These are phyloP conservation scores for Lupinus albus DNA, from an alignment of 306 rosid species.

Conservation along the genomic window DNA sequence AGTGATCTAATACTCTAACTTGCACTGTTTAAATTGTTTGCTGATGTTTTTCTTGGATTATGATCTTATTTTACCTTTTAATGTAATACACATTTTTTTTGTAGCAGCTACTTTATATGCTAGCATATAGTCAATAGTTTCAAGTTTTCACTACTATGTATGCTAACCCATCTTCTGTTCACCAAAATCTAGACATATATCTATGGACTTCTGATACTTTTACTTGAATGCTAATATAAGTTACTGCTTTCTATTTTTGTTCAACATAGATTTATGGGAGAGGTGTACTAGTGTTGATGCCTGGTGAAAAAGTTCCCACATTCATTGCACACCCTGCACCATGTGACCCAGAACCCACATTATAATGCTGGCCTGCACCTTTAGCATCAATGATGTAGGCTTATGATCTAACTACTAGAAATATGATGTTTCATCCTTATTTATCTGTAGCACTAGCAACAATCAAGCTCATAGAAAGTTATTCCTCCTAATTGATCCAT, in stretches of 20 bases:
- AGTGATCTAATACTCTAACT: background rate
- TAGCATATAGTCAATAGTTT: background rate
- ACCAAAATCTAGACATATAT: background rate
- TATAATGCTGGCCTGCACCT: background rate
- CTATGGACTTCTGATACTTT: background rate
- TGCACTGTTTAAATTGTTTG: background rate
- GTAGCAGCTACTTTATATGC: background rate
- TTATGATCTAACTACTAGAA: slow-evolving; percentile 18
- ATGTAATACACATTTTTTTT: background rate
- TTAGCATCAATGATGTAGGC: slow-evolving; percentile 3
- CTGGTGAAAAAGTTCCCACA: slow-evolving; percentile 63
- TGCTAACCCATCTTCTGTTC: background rate
- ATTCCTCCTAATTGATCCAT: background rate
- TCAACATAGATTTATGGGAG: slow-evolving; percentile 49
- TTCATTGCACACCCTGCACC: slow-evolving; percentile 72
- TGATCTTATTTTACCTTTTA: background rate
- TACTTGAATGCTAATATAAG: slow-evolving; percentile 2
- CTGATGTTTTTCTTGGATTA: background rate
- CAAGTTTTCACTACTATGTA: too few species aligned
- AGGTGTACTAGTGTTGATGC: slow-evolving; percentile 77
- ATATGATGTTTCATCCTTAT: background rate
- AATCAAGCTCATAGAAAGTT: slow-evolving; percentile 14
- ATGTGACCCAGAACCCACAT: slow-evolving; percentile 49
- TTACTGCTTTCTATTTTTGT: background rate
- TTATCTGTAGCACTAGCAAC: background rate